Evolutionary conservation across 2,329 filamentous ascomycete genomes (phyloP), one percentile per base, ranked within the genome.

Genomic region (Aspergillus tamarii): DNA sequence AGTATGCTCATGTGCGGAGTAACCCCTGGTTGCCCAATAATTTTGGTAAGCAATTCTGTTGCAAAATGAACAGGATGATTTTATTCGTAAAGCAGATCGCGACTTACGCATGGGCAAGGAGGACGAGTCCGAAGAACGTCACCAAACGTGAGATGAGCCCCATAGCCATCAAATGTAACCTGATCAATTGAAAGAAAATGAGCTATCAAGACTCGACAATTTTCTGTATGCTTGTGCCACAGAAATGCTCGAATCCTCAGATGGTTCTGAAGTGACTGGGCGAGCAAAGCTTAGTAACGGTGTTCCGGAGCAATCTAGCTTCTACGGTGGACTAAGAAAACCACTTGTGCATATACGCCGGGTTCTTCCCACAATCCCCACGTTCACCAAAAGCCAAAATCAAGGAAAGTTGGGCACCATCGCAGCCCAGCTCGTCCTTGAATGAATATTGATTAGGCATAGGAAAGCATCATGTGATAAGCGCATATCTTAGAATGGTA

Each of bases 1-100:
- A 8, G 92, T 91, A 81, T 97, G 92, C 81, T 99, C 95, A 79
- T 97, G 91, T 54, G 94, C 93, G 58, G 95, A 99, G 81, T 98
- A 99, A 81, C 94, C 96, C 67, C 95, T 99, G 76, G 16, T 43
- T 50, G 34, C 41, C 26, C 16, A 4, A 43, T 16, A 30, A 30
- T 23, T 36, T 28, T 23, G 28, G 57, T 50, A 19, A 34, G 50
- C 6, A 50, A 12, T 41, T 45, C 6, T 54, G 4, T 19, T 45
- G 12, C 58, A 50, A 11, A 55, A n/a, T 39, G 19, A 7, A 26
- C 32, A 11, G 26, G 46, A 19, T 36, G 26, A 1, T n/a, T 5
- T 26, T 19, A 11, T 23, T 19, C 9, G 19, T 7, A 32, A n/a
- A 19, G 8, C 36, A 11, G 21, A 6, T 34, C 34, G 53, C 50